Percentiles rank a stretch among this genome's conserved stretches.
These are phyloP conservation scores for Tetrapyrgos nigripes DNA, from an alignment of 1,284 basidiomycete species.

Conservation along the genomic window DNA sequence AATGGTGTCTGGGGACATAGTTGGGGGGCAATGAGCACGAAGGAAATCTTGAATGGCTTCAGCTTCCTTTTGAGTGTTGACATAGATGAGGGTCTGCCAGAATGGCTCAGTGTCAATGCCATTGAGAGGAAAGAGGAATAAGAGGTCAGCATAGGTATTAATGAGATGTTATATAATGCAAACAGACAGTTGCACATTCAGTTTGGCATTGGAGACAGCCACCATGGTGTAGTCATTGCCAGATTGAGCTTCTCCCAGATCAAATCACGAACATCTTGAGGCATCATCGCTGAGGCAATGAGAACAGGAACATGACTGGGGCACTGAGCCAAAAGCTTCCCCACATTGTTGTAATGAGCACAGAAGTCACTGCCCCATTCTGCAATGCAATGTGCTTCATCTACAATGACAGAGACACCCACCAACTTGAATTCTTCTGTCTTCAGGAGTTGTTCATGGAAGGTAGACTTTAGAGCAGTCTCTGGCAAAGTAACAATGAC, in stretches of 20 bases:
- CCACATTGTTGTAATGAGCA: constrained; percentile 11
- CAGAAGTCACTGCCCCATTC: constrained; percentile 21
- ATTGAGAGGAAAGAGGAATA: constrained; percentile 11
- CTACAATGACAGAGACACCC: constrained; percentile 3
- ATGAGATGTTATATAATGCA: constrained; percentile 19
- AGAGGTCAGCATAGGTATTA: constrained; percentile 18
- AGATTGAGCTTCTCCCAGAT: constrained; percentile 12
- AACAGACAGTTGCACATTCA: constrained; percentile 22
- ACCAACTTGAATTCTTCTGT: not conserved
- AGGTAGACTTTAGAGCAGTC: too few species aligned
- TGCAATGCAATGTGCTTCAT: constrained; percentile 23
- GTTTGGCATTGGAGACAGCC: constrained; percentile 22
- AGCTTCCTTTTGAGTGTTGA: constrained; percentile 5
- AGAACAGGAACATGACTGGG: constrained; percentile 21
- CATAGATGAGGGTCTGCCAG: constrained; percentile 22
- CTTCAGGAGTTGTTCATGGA: not conserved
- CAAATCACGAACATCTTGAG: constrained; percentile 17
- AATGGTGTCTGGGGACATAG: constrained; percentile 8
- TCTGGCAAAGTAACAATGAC: too few species aligned
- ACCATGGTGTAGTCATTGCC: constrained; percentile 6
- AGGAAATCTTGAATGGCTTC: constrained; percentile 22
- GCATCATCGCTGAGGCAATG: constrained; percentile 22
- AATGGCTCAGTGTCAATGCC: constrained; percentile 14
- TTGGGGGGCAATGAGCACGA: constrained; percentile 6
- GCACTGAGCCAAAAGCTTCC: constrained; percentile 6